These are phyloP conservation scores for Candida albicans DNA, from an alignment of 1,139 yeast species.

Conservation along the genomic window DNA sequence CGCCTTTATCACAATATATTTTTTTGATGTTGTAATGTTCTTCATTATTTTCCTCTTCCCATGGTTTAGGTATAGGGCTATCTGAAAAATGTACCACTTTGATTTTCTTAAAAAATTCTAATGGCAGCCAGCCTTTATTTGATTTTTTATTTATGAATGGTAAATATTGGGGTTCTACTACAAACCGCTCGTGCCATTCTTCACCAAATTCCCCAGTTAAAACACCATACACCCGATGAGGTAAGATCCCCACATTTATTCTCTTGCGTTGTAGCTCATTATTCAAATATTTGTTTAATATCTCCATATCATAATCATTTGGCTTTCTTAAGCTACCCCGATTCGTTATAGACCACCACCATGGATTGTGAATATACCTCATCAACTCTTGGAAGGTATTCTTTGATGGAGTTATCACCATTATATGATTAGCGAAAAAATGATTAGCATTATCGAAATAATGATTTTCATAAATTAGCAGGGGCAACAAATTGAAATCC, in stretches of 20 bases:
- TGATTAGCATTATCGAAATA: slow-evolving; percentile 29
- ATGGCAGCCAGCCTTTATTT: slow-evolving; percentile 30
- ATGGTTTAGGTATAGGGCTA: slow-evolving; percentile 50
- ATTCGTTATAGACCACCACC: slow-evolving; percentile 28
- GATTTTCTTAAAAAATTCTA: slow-evolving; percentile 17
- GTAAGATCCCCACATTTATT: slow-evolving; percentile 38
- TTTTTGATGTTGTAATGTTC: slow-evolving; percentile 26
- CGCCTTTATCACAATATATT: slow-evolving; percentile 25
- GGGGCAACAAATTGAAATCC: slow-evolving; percentile 18
- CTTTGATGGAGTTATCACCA: slow-evolving; percentile 45
- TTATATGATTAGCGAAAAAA: slow-evolving; percentile 44
- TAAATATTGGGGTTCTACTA: slow-evolving; percentile 33
- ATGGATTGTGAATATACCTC: slow-evolving; percentile 32
- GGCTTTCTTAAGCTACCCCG: slow-evolving; percentile 21
- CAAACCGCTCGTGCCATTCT: slow-evolving; percentile 22
- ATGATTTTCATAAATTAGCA: slow-evolving; percentile 27
- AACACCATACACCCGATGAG: slow-evolving; percentile 48
- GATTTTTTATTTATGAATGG: slow-evolving; percentile 27
- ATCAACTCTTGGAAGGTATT: slow-evolving; percentile 28
- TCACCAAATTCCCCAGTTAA: slow-evolving; percentile 51
- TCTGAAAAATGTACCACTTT: slow-evolving; percentile 45
- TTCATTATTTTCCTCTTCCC: slow-evolving; percentile 30
- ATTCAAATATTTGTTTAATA: slow-evolving; percentile 40
- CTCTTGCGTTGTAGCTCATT: slow-evolving; percentile 19
- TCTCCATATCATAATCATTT: slow-evolving; percentile 51